Evolutionary conservation across 805 yeast species (phyloP), one percentile per base, ranked within the genome.

Genomic region (Candida caryicola): DNA sequence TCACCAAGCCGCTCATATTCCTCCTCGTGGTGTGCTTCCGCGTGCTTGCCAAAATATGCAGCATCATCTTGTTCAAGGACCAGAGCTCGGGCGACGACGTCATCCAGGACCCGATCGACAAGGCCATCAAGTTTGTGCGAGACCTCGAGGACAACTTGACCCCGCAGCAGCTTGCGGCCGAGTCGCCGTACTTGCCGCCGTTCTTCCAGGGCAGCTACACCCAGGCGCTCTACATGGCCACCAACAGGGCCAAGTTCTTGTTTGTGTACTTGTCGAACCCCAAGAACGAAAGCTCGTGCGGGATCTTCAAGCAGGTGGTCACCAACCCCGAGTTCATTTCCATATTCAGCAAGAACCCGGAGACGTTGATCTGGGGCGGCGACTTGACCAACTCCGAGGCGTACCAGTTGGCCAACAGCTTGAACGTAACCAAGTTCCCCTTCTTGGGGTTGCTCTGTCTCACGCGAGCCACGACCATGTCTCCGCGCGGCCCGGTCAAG

Each of bases 301-400:
- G 58, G 3, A 79, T 84, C 44, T 74, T 81, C 34, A 59, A 70
- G 10, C 71, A 71, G 8, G 72, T 87, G 2, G 56, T 88, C 33
- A 62, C 79, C 30, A 68, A 76, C 41, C 72, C 69, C 2, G 59
- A 57, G 17, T 77, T 85, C 37, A 62, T 76, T 10, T 58, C 66
- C 4, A 37, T 64, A 2, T 66, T 65, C 33, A 39, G 53, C 13
- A 41, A 45, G n/a, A 26, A 66, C 71, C 73, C 71, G 33, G 73
- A 85, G 31, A 56, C 82, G 2, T 47, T 86, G 3, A 61, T 86
- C 2, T 91, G 98, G 98, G 95, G 90, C 29, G 96, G 96, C 6
- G 82, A 86, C 54, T 76, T 84, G 17, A 73, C 76, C n/a, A 79
- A 80, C 40, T 78, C 89, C 15, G 98, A 91, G 58, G 86, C 91